These are phyloP conservation scores for Aspergillus fijiensis DNA, from an alignment of 2,329 filamentous ascomycete species.

Conservation along the genomic window DNA sequence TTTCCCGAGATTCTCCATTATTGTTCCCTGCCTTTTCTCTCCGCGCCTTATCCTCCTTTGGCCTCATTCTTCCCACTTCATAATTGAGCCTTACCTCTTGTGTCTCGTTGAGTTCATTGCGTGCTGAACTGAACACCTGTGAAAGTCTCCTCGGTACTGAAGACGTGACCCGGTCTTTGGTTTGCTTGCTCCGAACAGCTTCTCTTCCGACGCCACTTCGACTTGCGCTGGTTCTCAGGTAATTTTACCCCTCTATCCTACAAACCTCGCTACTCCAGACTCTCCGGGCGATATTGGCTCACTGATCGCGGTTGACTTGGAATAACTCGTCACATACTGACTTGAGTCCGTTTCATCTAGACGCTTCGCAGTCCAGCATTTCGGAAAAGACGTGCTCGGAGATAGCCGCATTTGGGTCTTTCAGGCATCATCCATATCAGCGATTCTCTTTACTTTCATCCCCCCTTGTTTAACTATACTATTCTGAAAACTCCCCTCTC, in stretches of 20 bases:
- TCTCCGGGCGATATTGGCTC: not conserved
- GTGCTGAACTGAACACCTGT: not conserved
- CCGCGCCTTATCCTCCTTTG: not conserved
- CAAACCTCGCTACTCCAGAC: not conserved
- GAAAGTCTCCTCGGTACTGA: not conserved
- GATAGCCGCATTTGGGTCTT: slow-evolving; percentile 3
- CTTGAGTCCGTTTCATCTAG: not conserved
- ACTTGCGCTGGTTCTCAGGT: slow-evolving; percentile 8
- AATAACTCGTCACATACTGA: not conserved
- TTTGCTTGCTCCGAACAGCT: not conserved
- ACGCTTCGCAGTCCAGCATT: not conserved
- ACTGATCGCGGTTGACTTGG: not conserved
- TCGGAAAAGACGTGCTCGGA: not conserved
- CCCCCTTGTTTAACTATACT: not conserved
- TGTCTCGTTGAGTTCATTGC: not conserved
- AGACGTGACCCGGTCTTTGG: not conserved
- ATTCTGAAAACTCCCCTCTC: slow-evolving; percentile 5
- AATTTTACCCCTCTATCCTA: slow-evolving; percentile 1
- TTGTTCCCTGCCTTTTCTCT: slow-evolving; percentile 10
- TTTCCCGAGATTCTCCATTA: slow-evolving; percentile 28
- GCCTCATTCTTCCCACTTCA: not conserved
- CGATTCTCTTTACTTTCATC: not conserved
- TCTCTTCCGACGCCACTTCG: slow-evolving; percentile 13
- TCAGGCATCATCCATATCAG: not conserved
- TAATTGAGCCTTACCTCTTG: not conserved